These are phyloP conservation scores for Pseudovirgaria hyperparasitica DNA, from an alignment of 2,329 filamentous ascomycete species.

Conservation along the genomic window DNA sequence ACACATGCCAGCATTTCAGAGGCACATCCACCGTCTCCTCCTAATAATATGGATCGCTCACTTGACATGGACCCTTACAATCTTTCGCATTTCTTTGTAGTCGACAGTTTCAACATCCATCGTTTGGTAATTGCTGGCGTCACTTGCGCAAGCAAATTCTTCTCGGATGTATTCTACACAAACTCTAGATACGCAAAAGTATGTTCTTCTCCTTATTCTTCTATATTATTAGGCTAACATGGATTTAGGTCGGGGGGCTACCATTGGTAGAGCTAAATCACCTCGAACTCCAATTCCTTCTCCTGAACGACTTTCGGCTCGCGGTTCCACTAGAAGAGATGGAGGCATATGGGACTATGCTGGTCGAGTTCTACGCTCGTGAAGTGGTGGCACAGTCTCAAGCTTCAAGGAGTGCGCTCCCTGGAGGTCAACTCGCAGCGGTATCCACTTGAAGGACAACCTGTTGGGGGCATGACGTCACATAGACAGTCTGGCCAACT, in stretches of 20 bases:
- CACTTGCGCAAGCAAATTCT: constrained; percentile 98
- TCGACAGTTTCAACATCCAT: constrained; percentile 98
- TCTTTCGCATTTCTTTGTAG: constrained; percentile 70
- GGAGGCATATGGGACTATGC: constrained; percentile 94
- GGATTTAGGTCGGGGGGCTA: constrained; percentile 71
- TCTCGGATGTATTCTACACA: constrained; percentile 97
- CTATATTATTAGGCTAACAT: constrained; percentile 7
- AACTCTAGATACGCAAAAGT: constrained; percentile 99
- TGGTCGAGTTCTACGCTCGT: constrained; percentile 92
- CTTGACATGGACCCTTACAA: constrained; percentile 35
- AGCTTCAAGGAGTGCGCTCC: constrained; percentile 14
- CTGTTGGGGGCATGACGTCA: too few relatives aligned
- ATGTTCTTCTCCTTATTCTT: constrained; percentile 17
- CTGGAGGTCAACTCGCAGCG: too few relatives aligned
- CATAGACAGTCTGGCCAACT: too few relatives aligned
- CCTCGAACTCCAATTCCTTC: constrained; percentile 85
- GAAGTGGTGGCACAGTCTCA: constrained; percentile 64
- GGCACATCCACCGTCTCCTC: constrained; percentile 23
- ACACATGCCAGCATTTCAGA: constrained; percentile 15
- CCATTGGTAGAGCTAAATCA: constrained; percentile 90
- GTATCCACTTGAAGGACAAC: too few relatives aligned
- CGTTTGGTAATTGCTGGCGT: constrained; percentile 92
- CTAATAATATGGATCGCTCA: constrained; percentile 20
- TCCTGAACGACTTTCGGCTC: constrained; percentile 91
- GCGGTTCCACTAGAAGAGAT: constrained; percentile 89